A percentile compares a stretch with the other conserved stretches of the same genome.
phyloP scores from a whole-genome alignment of 2,329 filamentous ascomycete species.

The Hypomyces perniciosus region DNA sequence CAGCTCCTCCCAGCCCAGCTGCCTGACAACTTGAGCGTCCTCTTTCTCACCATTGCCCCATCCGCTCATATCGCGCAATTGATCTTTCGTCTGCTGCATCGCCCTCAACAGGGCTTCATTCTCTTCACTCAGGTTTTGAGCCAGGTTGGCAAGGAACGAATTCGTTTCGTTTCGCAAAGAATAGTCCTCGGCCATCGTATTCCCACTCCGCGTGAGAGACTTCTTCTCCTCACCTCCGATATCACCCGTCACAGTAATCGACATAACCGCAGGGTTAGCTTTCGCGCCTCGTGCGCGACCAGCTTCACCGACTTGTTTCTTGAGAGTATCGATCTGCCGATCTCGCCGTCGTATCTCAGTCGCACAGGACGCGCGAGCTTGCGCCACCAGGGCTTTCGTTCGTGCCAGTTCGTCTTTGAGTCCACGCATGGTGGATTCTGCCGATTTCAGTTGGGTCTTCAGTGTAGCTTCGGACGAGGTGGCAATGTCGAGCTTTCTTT shows the following conservation, averaged over 20 bases:
- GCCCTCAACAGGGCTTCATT: slow-evolving; percentile 77
- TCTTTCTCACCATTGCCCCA: slow-evolving; percentile 35
- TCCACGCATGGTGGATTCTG: slow-evolving; percentile 67
- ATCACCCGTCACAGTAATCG: slow-evolving; percentile 53
- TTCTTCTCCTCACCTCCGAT: slow-evolving; percentile 41
- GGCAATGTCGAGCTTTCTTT: slow-evolving; percentile 49
- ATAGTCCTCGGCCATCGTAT: slow-evolving; percentile 43
- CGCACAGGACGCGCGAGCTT: slow-evolving; percentile 79
- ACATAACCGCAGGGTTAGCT: slow-evolving; percentile 48
- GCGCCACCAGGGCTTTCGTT: slow-evolving; percentile 71
- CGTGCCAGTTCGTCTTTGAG: slow-evolving; percentile 78
- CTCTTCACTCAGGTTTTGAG: slow-evolving; percentile 79
- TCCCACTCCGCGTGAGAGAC: slow-evolving; percentile 19
- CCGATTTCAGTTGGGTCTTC: slow-evolving; percentile 62
- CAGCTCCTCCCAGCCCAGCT: slow-evolving; percentile 56
- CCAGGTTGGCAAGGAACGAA: slow-evolving; percentile 79
- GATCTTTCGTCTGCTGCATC: slow-evolving; percentile 64
- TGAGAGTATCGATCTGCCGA: slow-evolving; percentile 79
- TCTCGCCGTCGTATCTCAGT: slow-evolving; percentile 90
- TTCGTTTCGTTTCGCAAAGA: slow-evolving; percentile 82
- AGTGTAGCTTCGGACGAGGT: slow-evolving; percentile 68
- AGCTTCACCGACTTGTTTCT: slow-evolving; percentile 74
- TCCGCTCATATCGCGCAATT: slow-evolving; percentile 64
- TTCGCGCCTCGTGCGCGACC: slow-evolving; percentile 54
- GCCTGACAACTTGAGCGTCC: slow-evolving; percentile 27